These are phyloP conservation scores for Lindgomyces ingoldianus DNA, from an alignment of 495 filamentous ascomycete genomes.

Conservation along the genomic window DNA sequence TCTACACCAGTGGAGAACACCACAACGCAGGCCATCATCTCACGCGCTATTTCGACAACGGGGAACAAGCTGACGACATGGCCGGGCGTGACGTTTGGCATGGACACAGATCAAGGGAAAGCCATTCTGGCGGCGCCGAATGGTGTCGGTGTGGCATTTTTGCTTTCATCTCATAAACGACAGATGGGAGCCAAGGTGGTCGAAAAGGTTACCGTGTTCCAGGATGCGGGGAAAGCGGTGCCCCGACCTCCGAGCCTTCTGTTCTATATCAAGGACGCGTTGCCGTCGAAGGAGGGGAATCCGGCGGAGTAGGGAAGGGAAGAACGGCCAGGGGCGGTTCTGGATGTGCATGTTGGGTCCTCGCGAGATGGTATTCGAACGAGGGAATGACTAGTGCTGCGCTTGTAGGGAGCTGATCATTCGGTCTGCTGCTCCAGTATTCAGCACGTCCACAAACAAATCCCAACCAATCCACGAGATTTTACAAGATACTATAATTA, in stretches of 20 bases:
- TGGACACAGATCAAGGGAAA: constrained; percentile 12
- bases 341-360: too few species aligned
- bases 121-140: constrained; percentile 16
- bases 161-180: constrained; percentile 18
- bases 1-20: constrained; percentile 4
- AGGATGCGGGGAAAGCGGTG: not conserved
- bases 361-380: too few species aligned
- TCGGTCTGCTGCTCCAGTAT: too few species aligned
- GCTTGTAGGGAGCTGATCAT: too few species aligned
- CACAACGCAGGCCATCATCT: not conserved
- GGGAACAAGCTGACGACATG: not conserved
- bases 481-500: too few species aligned
- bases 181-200: constrained; percentile 18
- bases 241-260: constrained; percentile 4
- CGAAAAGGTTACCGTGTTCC: constrained; percentile 12
- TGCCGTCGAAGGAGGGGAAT: not conserved
- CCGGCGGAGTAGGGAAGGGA: too few species aligned
- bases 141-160: constrained; percentile 5
- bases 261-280: constrained; percentile 4
- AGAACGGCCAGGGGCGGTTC: too few species aligned
- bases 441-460: too few species aligned
- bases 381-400: too few species aligned
- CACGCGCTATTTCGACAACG: not conserved
- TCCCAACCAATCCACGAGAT: too few species aligned
- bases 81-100: constrained; percentile 15